Base-by-base conservation (phyloP, 1,139 yeast species). In the Suhomyces bokatorum region DNA sequence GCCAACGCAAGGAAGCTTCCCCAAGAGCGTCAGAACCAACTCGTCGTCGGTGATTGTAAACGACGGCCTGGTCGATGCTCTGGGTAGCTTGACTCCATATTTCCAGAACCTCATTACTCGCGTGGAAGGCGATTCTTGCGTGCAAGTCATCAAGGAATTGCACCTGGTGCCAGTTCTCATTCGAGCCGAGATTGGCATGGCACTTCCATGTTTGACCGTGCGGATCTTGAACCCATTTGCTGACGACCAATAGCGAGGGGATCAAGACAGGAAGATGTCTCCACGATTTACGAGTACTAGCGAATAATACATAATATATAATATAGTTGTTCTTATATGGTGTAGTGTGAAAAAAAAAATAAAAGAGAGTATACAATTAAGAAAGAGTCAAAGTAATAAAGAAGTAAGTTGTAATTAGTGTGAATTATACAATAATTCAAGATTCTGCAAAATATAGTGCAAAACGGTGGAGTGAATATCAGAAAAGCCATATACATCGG, bases 101-200 rank as follows among this genome's bases (percentile, higher is more conserved):
- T 67, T 86, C 54, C 72, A 77, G 43, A 67, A 73, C 38, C 75
- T 85, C 28, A 67, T 67, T 30, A 81, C 85, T 2, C 74, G 87
- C 51, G 70, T 72, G 30, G 93, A 87, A 48, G 85, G 82, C 36
- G 82, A 76, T 32, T 70, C 77, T 48, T 47, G 54, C 40, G 79
- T 93, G 44, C 98, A 93, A 70, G 96, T 88, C 59, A 83, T 93
- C 43, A 75, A 79, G 50, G 95, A 88, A 57, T 70, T 91, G 57
- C 77, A 77, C 42, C 84, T 82, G 58, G 87, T 93, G 39, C 98
- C 98, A 13, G 83, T 93, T 16, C 72, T 93, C 50, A 73, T 93
- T 50, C 78, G 97, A 55, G 95, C 97, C 0, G 98, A 91, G 64
- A 81, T 90, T 44, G 97, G 97, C 42, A 89, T 88, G 91, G 90